Evolutionary conservation across 805 yeast species (phyloP), one percentile per base, ranked within the genome.

Genomic region (Yarrowia sp.): DNA sequence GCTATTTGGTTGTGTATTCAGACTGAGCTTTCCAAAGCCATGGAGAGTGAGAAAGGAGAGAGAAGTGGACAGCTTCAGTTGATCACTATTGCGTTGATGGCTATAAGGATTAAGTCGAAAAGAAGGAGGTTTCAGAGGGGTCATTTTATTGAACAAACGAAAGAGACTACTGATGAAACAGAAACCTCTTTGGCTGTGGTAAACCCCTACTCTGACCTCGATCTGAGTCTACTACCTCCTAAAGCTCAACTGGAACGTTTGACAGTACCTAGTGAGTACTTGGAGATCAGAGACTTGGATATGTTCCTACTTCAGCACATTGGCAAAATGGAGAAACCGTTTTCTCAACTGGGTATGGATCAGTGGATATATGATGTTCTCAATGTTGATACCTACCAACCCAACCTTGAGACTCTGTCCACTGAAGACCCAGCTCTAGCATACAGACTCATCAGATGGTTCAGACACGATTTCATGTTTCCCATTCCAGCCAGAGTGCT

Each of bases 1-100:
- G 64, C 64, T 9, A 43, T 58, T 13, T 58, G 64, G 64, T n/a
- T 58, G 51, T 58, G 51, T 22, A 58, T 58, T 36, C 64, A 58
- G 51, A 44, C 64, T 4, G 64, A 58, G 51, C 42, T 58, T 14
- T 11, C 51, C 3, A 58, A 33, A 14, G 51, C 51, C 6, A 58
- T 43, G 51, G 64, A 58, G 35, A 35, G 43, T 1, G 51, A 43
- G 13, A 58, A 33, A 17, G 51, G 50, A n/a, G 43, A 43, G n/a
- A 17, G 51, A 9, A 43, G 42, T 11, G 51, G 43, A 33, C 64
- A 42, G 4, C 42, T 58, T 7, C 64, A 44, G 15, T 9, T 58
- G 22, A 43, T 58, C 28, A 44, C 64, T 2, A 43, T 58, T 8
- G 51, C 51, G 0, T 33, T 58, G 1, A 43, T 44, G 50, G 64